Evolutionary conservation across 2,329 filamentous ascomycete genomes (phyloP).

Genomic region (Venturiaceae sp.): DNA sequence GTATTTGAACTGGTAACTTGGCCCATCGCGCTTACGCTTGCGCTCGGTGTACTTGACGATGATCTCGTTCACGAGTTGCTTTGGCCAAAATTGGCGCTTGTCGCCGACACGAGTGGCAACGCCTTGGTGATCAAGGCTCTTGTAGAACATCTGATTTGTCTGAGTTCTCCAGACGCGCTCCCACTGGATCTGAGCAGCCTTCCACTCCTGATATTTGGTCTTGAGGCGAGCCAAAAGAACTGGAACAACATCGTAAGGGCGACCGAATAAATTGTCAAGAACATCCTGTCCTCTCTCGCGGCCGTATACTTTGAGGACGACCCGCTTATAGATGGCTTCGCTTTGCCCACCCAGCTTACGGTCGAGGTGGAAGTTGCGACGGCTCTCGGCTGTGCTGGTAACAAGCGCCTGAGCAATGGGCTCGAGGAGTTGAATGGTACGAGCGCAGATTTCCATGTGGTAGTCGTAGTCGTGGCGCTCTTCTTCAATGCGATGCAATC

Average conservation of each 20-base stretch:
- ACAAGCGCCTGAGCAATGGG: conserved; percentile 63
- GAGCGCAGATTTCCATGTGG: conserved; percentile 89
- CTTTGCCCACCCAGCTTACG: conserved; percentile 82
- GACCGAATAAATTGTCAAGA: conserved; percentile 74
- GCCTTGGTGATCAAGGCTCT: conserved; percentile 93
- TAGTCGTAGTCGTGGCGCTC: conserved; percentile 98
- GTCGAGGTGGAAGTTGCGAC: conserved; percentile 68
- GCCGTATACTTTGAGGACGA: conserved; percentile 96
- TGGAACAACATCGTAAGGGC: conserved; percentile 80
- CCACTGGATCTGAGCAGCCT: conserved; percentile 94
- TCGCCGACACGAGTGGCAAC: conserved; percentile 81
- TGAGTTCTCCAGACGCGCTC: conserved; percentile 98
- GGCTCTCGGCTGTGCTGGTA: conserved; percentile 60
- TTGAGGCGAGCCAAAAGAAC: conserved; percentile 83
- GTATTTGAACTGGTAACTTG: conserved; percentile 66
- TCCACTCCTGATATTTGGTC: conserved; percentile 96
- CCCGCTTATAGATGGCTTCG: conserved; percentile 91
- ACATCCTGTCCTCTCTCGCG: conserved; percentile 74
- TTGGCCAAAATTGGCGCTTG: conserved; percentile 83
- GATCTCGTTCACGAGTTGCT: conserved; percentile 82
- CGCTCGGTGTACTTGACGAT: conserved; percentile 90
- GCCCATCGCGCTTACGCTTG: conserved; percentile 57
- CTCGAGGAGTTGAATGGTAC: conserved; percentile 92
- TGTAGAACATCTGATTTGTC: conserved; percentile 89
- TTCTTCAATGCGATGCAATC: conserved; percentile 91